A percentile compares a stretch with the other conserved stretches of the same genome.
Conservation (phyloP, 2,329 filamentous ascomycete genomes). For the Pyricularia sp. region DNA sequence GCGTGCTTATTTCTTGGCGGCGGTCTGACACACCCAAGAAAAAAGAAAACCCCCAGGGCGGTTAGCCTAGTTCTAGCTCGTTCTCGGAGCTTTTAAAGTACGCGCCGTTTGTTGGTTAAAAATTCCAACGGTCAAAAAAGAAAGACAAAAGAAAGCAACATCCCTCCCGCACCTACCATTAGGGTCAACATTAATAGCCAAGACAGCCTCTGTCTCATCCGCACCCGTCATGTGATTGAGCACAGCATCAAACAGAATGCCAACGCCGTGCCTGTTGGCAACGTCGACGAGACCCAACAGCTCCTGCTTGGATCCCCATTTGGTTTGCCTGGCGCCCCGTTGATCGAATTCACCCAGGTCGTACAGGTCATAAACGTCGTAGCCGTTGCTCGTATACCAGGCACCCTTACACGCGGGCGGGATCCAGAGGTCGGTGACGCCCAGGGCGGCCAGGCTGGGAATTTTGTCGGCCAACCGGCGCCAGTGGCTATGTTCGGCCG, state of each 20-base stretch:
- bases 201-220: slow-evolving; percentile 50
- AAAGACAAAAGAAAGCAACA: not conserved
- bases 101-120: too few species aligned
- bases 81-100: not conserved
- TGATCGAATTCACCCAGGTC: slow-evolving; percentile 66
- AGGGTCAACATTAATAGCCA: slow-evolving; percentile 50
- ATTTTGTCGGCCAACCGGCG: slow-evolving; percentile 42
- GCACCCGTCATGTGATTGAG: slow-evolving; percentile 65
- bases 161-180: slow-evolving; percentile 19
- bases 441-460: slow-evolving; percentile 45
- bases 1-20: slow-evolving; percentile 41
- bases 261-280: slow-evolving; percentile 43
- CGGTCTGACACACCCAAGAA: slow-evolving; percentile 31
- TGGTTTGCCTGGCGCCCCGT: slow-evolving; percentile 52
- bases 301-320: slow-evolving; percentile 60
- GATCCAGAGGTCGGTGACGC: slow-evolving; percentile 57
- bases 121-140: not conserved
- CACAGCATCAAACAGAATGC: slow-evolving; percentile 60
- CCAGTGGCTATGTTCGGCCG: slow-evolving; percentile 52
- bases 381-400: slow-evolving; percentile 50
- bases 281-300: slow-evolving; percentile 39
- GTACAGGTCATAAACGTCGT: slow-evolving; percentile 62
- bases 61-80: not conserved
- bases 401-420: slow-evolving; percentile 64
- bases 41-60: not conserved